Evolutionary conservation across 73 alveolate genomes (phyloP).

Genomic region (Paramecium primaurelia): DNA sequence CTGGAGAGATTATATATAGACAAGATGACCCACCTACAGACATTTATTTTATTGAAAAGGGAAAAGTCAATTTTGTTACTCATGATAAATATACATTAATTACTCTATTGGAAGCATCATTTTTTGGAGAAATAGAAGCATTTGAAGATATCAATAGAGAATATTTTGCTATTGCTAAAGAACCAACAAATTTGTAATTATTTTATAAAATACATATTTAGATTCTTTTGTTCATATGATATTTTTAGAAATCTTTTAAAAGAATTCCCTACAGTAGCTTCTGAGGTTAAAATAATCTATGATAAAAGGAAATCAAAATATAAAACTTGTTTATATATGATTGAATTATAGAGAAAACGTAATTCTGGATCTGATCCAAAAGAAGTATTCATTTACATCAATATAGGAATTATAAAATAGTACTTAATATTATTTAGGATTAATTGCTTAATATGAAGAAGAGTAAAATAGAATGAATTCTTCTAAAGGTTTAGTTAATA

Average conservation of each 20-base stretch:
- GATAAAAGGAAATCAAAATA: conserved; percentile 18
- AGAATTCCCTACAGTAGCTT: conserved; percentile 58
- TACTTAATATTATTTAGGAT: conserved; percentile 7
- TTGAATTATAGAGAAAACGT: conserved; percentile 23
- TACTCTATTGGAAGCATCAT: conserved; percentile 58
- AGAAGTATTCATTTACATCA: not conserved
- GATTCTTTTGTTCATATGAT: conserved; percentile 49
- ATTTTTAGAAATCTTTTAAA: conserved; percentile 47
- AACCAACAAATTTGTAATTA: conserved; percentile 34
- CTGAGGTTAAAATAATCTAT: conserved; percentile 43
- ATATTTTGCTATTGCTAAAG: conserved; percentile 48
- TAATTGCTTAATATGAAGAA: conserved; percentile 39
- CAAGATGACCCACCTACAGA: conserved; percentile 64
- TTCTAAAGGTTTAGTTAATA: not conserved
- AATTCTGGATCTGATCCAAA: not conserved
- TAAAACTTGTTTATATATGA: conserved; percentile 18
- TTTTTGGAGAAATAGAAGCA: conserved; percentile 67
- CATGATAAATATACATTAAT: conserved; percentile 63
- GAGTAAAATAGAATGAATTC: not conserved
- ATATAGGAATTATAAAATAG: conserved; percentile 9
- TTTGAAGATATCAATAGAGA: conserved; percentile 53
- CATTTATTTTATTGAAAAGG: conserved; percentile 68
- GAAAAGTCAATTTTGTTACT: conserved; percentile 68
- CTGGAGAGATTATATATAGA: conserved; percentile 65
- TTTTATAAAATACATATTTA: not conserved